Base-by-base conservation (phyloP, 176 grass and related monocot species). In the Guadua angustifolia region DNA sequence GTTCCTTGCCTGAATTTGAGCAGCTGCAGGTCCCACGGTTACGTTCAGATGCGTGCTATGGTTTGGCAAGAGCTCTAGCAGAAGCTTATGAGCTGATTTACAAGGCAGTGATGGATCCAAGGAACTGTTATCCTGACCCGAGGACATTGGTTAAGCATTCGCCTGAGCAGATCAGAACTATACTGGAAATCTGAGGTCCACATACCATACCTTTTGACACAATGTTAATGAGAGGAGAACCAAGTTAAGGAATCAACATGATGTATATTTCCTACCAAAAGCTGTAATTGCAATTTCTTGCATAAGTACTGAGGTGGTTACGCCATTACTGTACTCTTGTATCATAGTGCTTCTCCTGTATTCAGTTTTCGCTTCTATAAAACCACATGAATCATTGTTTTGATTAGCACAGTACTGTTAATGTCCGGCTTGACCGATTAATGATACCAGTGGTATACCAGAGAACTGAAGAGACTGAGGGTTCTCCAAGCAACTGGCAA, bases 1-100 rank as follows among this genome's bases (percentile, higher is more conserved):
- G 96, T 22, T 94, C 93, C 9, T 85, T 99, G 69, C 96, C 96
- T 49, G 96, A 99, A 74, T 95, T 95, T 81, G 96, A 90, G 86
- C 96, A 90, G 71, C 75, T 99, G 77, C 96, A 99, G 83, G 84
- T 92, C 56, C 96, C 93, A 56, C 84, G 83, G 69, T 70, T 99
- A 77, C 89, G 93, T 40, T 94, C 91, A 53, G 93, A 94, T 63
- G 96, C 96, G 1, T 83, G 87, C 26, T 80, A 64, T n/a, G 71
- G 87, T 77, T 61, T 95, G 85, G 96, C 93, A 53, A 94, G 86
- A 87, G 86, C 77, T 61, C 82, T 95, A 49, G 89, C 91, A 43
- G 93, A 86, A 88, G 84, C 77, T 56, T 95, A 99, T 78, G 89
- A 92, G 59, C 88, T 95, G 51, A 81, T 98, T 56, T 92, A 95